A percentile compares a stretch with the other conserved stretches of the same genome.
These are phyloP conservation scores for Sporothrix curviconia DNA, from an alignment of 2,329 filamentous ascomycete species.

Conservation along the genomic window DNA sequence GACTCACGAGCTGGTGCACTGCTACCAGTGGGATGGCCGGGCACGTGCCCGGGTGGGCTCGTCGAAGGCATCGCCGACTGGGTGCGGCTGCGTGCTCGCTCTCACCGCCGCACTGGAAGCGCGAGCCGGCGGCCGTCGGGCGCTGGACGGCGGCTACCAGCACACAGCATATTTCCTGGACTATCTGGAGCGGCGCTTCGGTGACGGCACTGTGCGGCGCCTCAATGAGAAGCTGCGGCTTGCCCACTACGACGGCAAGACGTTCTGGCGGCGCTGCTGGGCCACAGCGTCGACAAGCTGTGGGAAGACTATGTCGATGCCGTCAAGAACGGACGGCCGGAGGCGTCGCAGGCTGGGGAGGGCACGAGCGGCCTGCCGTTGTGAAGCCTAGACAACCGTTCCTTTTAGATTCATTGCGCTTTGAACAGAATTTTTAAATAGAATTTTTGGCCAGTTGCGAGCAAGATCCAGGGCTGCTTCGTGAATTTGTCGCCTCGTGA, in stretches of 20 bases:
- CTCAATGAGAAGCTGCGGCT: constrained; percentile 62
- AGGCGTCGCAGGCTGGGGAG: not conserved
- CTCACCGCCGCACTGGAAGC: constrained; percentile 77
- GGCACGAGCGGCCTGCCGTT: not conserved
- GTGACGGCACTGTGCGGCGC: constrained; percentile 50
- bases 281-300: constrained; percentile 57
- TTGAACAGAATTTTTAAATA: no score
- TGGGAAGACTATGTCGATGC: constrained; percentile 64
- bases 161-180: constrained; percentile 86
- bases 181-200: constrained; percentile 67
- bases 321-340: constrained; percentile 16
- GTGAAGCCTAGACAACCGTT: no score
- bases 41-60: constrained; percentile 63
- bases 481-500: no score
- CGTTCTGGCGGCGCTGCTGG: constrained; percentile 66
- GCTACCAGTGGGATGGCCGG: constrained; percentile 73
- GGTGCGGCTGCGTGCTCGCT: constrained; percentile 72
- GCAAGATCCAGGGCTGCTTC: no score
- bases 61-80: constrained; percentile 92
- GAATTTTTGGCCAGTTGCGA: not conserved
- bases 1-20: constrained; percentile 91
- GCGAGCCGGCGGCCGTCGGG: constrained; percentile 35
- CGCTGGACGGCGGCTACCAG: constrained; percentile 86
- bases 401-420: no score
- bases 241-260: constrained; percentile 56